Percentiles rank a stretch among this genome's conserved stretches.
Conservation (phyloP, 148 eudicot genomes). For the Agrostemma githago region DNA sequence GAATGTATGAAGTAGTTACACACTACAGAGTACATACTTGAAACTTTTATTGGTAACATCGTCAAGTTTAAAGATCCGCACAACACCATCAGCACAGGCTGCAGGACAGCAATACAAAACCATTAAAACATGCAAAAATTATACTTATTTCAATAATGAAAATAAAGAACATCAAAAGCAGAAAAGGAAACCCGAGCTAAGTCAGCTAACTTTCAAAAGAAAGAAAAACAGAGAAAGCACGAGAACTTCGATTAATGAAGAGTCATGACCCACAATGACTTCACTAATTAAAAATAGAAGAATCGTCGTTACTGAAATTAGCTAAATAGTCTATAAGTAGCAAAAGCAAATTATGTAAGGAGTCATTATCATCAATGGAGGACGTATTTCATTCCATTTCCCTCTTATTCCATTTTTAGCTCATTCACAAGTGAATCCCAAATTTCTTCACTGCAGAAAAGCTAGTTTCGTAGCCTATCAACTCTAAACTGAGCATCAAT, state of each 20-base stretch:
- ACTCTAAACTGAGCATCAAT: too few relatives aligned
- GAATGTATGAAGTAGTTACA: neutral
- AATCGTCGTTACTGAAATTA: neutral
- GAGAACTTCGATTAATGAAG: neutral
- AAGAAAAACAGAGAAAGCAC: neutral
- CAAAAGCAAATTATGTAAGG: too few relatives aligned
- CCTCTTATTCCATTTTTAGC: too few relatives aligned
- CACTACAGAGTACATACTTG: conserved; percentile 46
- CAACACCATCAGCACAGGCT: conserved; percentile 94
- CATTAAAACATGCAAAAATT: neutral
- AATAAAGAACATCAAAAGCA: neutral
- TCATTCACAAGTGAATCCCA: too few relatives aligned
- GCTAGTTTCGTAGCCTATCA: too few relatives aligned
- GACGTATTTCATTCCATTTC: too few relatives aligned
- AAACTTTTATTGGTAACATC: conserved; percentile 89
- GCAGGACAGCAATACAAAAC: conserved; percentile 25
- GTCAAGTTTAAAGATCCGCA: conserved; percentile 87
- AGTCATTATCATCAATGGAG: too few relatives aligned
- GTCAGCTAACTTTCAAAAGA: neutral
- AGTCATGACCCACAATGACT: neutral
- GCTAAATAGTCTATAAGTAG: too few relatives aligned
- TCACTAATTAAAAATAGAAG: neutral
- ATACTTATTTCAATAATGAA: neutral
- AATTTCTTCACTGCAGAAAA: too few relatives aligned
- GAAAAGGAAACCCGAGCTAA: neutral